These are phyloP conservation scores for Saccharomycopsis crataegensis DNA, from an alignment of 1,139 yeast genomes.

Conservation along the genomic window DNA sequence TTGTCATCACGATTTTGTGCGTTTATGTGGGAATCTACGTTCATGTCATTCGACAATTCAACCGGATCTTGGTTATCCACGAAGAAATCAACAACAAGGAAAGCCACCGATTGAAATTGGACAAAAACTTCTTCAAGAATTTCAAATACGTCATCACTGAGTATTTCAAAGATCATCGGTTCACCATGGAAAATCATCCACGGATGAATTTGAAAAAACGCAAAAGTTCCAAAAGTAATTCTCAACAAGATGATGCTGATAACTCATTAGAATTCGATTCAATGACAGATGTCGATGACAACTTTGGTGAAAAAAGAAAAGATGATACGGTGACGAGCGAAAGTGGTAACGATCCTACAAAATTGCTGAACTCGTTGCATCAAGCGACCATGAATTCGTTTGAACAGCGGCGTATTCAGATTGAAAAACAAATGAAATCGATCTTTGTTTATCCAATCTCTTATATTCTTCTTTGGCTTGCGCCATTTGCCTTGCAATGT, in stretches of 20 bases:
- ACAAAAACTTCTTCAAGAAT: conserved; percentile 13
- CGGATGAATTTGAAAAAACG: neutral
- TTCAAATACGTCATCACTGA: conserved; percentile 9
- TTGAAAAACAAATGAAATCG: conserved; percentile 71
- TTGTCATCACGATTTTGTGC: conserved; percentile 53
- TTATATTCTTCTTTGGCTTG: conserved; percentile 70
- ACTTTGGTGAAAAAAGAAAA: neutral
- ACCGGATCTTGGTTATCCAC: conserved; percentile 25
- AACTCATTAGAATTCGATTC: conserved; percentile 5
- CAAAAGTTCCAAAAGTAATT: neutral
- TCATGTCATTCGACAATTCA: conserved; percentile 60
- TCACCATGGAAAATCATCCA: neutral
- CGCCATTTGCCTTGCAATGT: conserved; percentile 68
- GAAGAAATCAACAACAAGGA: conserved; percentile 18
- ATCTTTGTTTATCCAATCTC: conserved; percentile 82
- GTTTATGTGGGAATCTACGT: conserved; percentile 68
- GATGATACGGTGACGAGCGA: neutral
- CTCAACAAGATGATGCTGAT: neutral
- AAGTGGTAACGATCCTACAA: conserved; percentile 3
- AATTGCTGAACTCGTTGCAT: conserved; percentile 38
- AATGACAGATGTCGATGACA: conserved; percentile 7
- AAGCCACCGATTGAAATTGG: conserved; percentile 16
- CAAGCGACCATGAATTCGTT: conserved; percentile 53
- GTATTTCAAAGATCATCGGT: conserved; percentile 7
- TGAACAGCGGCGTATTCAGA: conserved; percentile 52